These are phyloP conservation scores for Simmondsia chinensis DNA, from an alignment of 148 eudicot species.

Conservation along the genomic window DNA sequence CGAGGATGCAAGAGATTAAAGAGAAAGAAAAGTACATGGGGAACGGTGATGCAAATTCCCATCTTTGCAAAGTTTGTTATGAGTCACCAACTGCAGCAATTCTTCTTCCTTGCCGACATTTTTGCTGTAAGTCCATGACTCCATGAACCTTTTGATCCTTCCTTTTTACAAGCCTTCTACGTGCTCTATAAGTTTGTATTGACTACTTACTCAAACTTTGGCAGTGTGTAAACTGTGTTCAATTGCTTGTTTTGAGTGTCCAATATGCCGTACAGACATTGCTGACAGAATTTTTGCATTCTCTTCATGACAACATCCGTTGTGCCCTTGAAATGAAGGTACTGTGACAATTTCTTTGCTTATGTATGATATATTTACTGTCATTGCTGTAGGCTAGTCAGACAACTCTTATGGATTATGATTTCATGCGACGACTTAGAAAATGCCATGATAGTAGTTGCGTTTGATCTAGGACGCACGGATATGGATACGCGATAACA, in stretches of 20 bases:
- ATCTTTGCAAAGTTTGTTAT: conserved; percentile 92
- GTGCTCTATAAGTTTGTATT: neutral
- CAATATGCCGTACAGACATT: conserved; percentile 76
- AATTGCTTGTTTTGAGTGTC: conserved; percentile 73
- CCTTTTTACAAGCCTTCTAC: no score
- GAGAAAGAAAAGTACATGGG: conserved; percentile 63
- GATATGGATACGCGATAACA: no score
- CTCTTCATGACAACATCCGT: conserved; percentile 31
- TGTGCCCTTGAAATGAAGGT: conserved; percentile 23
- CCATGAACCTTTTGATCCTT: no score
- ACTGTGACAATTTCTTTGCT: no score
- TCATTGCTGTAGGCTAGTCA: no score
- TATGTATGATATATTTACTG: no score
- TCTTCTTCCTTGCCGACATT: conserved; percentile 95
- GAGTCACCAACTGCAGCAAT: conserved; percentile 73
- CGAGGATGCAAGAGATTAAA: conserved; percentile 97
- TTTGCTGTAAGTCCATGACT: conserved; percentile 54
- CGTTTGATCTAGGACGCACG: no score
- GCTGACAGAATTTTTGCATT: conserved; percentile 76
- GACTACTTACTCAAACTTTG: conserved; percentile 12
- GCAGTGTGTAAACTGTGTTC: conserved; percentile 94
- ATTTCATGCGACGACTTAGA: no score
- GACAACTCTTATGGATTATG: no score
- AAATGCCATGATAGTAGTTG: no score
- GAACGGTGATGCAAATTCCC: conserved; percentile 76